A percentile compares a stretch with the other conserved stretches of the same genome.
phyloP scores from a whole-genome alignment of 345 rosid species.

The Salix dunnii region DNA sequence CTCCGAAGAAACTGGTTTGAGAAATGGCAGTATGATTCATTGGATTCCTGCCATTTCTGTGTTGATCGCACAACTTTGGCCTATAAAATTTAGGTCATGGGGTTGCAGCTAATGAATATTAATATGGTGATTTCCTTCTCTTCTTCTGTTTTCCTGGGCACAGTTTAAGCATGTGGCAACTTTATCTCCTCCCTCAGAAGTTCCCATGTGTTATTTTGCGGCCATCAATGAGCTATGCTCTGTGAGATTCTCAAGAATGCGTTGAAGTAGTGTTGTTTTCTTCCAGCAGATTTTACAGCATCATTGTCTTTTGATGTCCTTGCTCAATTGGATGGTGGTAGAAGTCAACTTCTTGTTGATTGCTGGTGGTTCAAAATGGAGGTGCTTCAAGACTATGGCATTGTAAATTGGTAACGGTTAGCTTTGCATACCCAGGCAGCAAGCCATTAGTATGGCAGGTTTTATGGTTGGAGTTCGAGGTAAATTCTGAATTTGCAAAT shows the following conservation, averaged over 20 bases:
- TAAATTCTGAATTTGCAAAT: background rate
- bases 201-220: conserved; percentile 8
- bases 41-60: background rate
- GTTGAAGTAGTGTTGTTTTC: background rate
- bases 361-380: background rate
- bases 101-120: background rate
- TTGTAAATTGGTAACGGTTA: background rate
- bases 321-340: background rate
- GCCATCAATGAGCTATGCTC: background rate
- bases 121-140: background rate
- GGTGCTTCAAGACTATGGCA: background rate
- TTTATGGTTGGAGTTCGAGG: background rate
- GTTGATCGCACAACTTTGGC: background rate
- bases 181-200: conserved; percentile 1
- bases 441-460: background rate
- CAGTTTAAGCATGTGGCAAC: conserved; percentile 21
- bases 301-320: background rate
- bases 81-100: background rate
- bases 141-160: background rate
- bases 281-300: background rate
- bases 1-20: background rate
- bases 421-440: background rate
- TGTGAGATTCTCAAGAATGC: background rate
- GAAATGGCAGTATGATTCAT: background rate
- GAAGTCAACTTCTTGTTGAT: conserved; percentile 1